phyloP scores from a whole-genome alignment of 2,329 filamentous ascomycete genomes.

The Aspergillus phoenicis region DNA sequence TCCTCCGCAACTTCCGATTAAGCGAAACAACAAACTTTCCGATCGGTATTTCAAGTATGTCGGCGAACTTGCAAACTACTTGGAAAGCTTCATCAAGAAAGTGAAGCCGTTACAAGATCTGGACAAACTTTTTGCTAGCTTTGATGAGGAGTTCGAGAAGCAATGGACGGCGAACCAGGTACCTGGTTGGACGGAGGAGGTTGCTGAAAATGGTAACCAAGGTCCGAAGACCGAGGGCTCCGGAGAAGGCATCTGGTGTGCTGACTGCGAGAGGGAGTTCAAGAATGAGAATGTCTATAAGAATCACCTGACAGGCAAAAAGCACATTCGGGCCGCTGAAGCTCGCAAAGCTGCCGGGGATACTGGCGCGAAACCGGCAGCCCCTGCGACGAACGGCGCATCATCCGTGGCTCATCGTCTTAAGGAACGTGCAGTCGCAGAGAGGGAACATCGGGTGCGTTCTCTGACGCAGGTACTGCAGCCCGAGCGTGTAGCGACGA shows the following conservation, averaged over 20 bases:
- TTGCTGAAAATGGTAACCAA: constrained; percentile 41
- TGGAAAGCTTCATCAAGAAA: constrained; percentile 84
- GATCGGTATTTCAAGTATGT: constrained; percentile 93
- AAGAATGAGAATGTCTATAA: constrained; percentile 95
- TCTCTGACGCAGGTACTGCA: constrained; percentile 80
- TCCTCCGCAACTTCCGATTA: constrained; percentile 71
- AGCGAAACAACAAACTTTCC: constrained; percentile 80
- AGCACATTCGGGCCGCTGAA: constrained; percentile 83
- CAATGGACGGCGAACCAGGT: constrained; percentile 81
- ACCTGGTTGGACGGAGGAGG: constrained; percentile 72
- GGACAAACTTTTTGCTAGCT: constrained; percentile 72
- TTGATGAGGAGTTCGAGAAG: constrained; percentile 81
- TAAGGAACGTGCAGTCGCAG: constrained; percentile 88
- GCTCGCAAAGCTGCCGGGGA: constrained; percentile 54
- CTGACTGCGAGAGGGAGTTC: constrained; percentile 91
- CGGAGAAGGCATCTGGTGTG: constrained; percentile 79
- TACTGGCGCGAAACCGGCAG: constrained; percentile 38
- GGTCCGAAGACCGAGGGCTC: constrained; percentile 56
- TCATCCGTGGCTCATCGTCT: constrained; percentile 52
- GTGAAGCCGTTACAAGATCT: constrained; percentile 85
- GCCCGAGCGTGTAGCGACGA: constrained; percentile 83
- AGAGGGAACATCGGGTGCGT: constrained; percentile 81
- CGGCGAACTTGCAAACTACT: constrained; percentile 74
- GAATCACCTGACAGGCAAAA: constrained; percentile 83
- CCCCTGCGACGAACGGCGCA: constrained; percentile 20